Base-by-base conservation (phyloP, 2,329 filamentous ascomycete species). In the Xylaria sp. region DNA sequence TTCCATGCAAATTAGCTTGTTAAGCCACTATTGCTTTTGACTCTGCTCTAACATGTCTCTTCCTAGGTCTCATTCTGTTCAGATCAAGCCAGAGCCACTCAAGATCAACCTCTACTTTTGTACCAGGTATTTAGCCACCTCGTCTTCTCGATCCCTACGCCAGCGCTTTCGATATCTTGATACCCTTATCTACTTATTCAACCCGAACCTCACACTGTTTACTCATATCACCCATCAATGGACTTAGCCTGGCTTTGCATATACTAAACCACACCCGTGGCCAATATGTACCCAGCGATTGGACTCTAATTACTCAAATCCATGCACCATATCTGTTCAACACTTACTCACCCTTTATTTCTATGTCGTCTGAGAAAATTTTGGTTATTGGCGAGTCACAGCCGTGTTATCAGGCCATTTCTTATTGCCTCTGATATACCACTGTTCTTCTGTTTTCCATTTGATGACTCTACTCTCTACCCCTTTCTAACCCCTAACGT, bases 31-130 rank as follows among this genome's bases (percentile, higher is more conserved):
- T 3, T 3, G 3, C 8, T 9, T 18, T 20, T 33, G 25, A 33
- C 12, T 46, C 36, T 61, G 43, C 46, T 33, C 55, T 69, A 67
- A 71, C 56, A 31, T 12, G 23, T 56, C 54, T 31, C 33, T 66
- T 67, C 33, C 33, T 60, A 78, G 76, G 64, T 70, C 64, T 65
- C 55, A 63, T 72, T 69, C 76, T 71, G 71, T 73, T 73, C 70
- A 65, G 60, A 69, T 48, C 52, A 58, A 64, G 68, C 49, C 60
- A 67, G 58, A 70, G 55, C 39, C 56, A 23, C 69, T 72, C 60
- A 58, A 58, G 67, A 72, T 68, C 68, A 67, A 48, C 69, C 56
- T 71, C 68, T 66, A 68, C 66, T 68, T 71, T 74, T 75, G 73
- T 75, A 73, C 72, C 71, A 75, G 75, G 75, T 77, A 75, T 66